Base-by-base conservation (phyloP, 208 protist species). In the Leishmania braziliensis region DNA sequence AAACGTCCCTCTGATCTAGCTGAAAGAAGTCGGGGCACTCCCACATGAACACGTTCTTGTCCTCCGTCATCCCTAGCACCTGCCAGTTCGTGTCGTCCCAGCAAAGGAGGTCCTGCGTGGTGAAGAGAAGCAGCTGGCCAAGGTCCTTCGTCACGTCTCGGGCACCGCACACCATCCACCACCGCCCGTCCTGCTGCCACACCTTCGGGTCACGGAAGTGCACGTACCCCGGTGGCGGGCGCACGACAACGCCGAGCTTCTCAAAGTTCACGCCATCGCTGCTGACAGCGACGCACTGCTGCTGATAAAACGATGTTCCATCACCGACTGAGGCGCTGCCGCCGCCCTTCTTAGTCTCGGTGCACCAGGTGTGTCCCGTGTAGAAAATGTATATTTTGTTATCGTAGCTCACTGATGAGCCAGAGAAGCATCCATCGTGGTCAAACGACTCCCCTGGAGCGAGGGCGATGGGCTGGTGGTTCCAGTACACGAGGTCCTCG, bases 341-440 rank as follows among this genome's bases (percentile, higher is more conserved):
- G 78, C 77, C 56, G 60, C 26, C 78, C 20, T 76, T 80, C n/a
- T 80, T 72, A 33, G 54, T 46, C 48, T 68, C 76, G 8, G 77
- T 73, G 5, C 69, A 36, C 88, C 88, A 91, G 6, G 63, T 63
- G 79, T 91, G 83, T n/a, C 88, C 88, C 20, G 88, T 91, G 76
- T 91, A 91, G 79, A 91, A 91, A 50, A 89, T 53, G 75, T 91
- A 91, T 5, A 91, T 53, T 70, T 80, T 83, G 60, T 82, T 78
- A n/a, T 90, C 33, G 65, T 84, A 63, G 20, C 83, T 84, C 33
- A 91, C 86, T 5, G 86, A 73, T 12, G 86, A 84, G 62, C 88
- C 88, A 29, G 88, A 91, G 86, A 91, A 91, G 84, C 88, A 91
- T 50, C 88, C 88, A 51, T 91, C 88, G 33, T 77, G 77, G 84